Evolutionary conservation across 768 basidiomycete species (phyloP), one percentile per base, ranked within the genome.

Genomic region (Pleurotus eryngii): DNA sequence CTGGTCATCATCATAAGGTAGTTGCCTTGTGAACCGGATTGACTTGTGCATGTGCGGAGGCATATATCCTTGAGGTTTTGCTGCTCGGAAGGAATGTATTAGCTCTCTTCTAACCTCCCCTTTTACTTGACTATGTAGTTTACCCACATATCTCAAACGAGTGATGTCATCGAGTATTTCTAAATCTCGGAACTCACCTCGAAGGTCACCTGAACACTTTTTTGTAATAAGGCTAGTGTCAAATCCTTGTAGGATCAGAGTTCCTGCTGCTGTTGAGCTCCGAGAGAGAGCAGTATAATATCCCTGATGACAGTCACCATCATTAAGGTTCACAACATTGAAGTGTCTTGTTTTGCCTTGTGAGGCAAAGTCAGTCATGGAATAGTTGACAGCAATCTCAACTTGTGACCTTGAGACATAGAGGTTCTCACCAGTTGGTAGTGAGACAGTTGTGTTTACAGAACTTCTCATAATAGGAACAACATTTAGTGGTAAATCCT

Each of bases 181-280:
- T 12, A 63, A 63, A 56, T 67, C 65, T 46, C 59, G 12, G 42
- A 60, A 64, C 45, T 66, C 67, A 55, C 65, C 61, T 35, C 60
- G 22, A 1, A 67, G 59, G 37, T 38, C 43, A n/a, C 63, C 64
- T 12, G 53, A 43, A 9, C 62, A 60, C 4, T 65, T 66, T 22
- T 64, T 55, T 6, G 63, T 72, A 0, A 74, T 65, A 35, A 61
- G 61, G 0, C 20, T 39, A 0, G 51, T 0, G 18, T 67, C 48
- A 49, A 73, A 71, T 2, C 57, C 61, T 55, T 66, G 65, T 1
- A 76, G 8, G 3, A 76, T 68, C 0, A 72, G 17, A 0, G 72
- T 75, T 11, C 68, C 69, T 14, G 17, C 55, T 45, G 65, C 64
- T 55, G 57, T 51, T n/a, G 58, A 59, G 5, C 63, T 57, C 35